A percentile compares a stretch with the other conserved stretches of the same genome.
Evolutionary conservation across 176 grass and related monocot species (phyloP).

Genomic region (Pharus latifolius): DNA sequence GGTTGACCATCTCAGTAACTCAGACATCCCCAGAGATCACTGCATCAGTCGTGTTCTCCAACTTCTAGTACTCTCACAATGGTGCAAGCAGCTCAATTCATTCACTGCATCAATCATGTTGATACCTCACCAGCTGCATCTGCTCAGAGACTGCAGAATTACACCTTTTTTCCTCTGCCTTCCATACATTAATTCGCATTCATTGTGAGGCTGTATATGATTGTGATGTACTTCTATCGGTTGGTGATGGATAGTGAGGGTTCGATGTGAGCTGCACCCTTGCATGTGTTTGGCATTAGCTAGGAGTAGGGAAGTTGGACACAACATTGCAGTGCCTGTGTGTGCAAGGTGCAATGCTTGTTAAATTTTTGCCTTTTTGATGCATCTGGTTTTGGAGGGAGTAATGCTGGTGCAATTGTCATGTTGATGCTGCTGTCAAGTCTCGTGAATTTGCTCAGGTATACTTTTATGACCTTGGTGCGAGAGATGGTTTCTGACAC

Average conservation of each 20-base stretch:
- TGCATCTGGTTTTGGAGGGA: not conserved
- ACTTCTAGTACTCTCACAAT: constrained; percentile 4
- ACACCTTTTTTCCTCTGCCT: not conserved
- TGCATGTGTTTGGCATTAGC: not conserved
- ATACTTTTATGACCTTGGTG: constrained; percentile 3
- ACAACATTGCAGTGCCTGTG: not conserved
- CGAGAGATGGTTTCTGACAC: constrained; percentile 17
- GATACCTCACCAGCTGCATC: constrained; percentile 20
- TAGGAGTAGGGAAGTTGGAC: not conserved
- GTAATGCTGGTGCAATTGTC: not conserved
- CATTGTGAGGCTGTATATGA: not conserved
- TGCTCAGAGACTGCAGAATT: not conserved
- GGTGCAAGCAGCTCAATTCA: constrained; percentile 16
- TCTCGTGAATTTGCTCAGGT: not conserved
- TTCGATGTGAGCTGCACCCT: not conserved
- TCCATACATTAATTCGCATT: not conserved
- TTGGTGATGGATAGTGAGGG: not conserved
- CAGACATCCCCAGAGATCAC: constrained; percentile 42
- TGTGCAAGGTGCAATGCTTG: not conserved
- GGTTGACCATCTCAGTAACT: constrained; percentile 30
- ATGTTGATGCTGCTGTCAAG: not conserved
- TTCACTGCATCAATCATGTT: constrained; percentile 24
- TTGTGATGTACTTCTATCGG: not conserved
- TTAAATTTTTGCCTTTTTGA: not conserved
- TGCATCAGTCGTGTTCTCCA: constrained; percentile 16